Conservation (phyloP, 2,329 filamentous ascomycete species). For the Dothiorella sarmentorum region DNA sequence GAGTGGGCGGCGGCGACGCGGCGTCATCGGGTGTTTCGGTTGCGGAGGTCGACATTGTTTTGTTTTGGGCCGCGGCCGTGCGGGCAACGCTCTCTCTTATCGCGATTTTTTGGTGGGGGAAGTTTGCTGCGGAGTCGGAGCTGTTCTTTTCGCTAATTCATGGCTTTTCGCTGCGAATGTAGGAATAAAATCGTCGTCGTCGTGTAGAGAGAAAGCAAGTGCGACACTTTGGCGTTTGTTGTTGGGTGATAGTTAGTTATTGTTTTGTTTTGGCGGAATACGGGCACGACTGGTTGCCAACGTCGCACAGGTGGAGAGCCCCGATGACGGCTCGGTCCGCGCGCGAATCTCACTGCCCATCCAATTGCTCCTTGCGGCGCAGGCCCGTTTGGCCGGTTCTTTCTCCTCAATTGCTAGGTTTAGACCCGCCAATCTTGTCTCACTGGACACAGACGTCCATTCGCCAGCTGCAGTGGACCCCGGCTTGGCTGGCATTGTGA, state of each 20-base stretch:
- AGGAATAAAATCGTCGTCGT: neutral
- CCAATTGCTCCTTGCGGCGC: neutral
- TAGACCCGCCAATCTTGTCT: no score
- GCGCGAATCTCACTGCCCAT: neutral
- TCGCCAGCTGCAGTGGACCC: neutral
- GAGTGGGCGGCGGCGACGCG: neutral
- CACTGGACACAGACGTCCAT: neutral
- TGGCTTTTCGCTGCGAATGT: neutral
- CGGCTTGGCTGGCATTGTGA: no score
- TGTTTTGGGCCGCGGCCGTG: no score
- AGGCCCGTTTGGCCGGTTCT: neutral
- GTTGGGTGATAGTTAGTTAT: neutral
- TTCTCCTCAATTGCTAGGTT: neutral
- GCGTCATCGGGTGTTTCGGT: neutral
- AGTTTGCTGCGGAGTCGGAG: neutral
- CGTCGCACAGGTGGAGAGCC: neutral
- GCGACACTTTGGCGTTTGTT: neutral
- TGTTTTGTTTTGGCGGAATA: conserved; percentile 7
- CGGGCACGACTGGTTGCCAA: neutral
- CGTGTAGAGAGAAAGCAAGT: neutral
- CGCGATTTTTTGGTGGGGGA: no score
- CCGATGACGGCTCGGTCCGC: neutral
- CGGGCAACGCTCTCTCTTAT: no score
- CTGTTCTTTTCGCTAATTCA: neutral
- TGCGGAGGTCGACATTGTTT: neutral